phyloP scores from a whole-genome alignment of 495 filamentous ascomycete genomes.

The Thozetella sp. region DNA sequence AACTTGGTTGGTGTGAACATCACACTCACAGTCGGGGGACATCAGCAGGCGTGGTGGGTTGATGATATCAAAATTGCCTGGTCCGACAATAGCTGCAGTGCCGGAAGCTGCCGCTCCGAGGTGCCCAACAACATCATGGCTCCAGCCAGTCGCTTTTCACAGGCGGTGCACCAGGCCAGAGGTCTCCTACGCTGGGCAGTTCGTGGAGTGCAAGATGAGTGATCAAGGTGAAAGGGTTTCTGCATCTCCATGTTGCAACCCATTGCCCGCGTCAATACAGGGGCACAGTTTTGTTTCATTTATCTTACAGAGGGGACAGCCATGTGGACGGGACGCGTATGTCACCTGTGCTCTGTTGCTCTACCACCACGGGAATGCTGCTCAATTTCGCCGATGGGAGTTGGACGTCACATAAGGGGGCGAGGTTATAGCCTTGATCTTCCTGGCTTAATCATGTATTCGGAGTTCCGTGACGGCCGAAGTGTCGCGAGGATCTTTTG shows the following conservation, averaged over 20 bases:
- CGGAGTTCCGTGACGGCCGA: constrained; percentile 11
- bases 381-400: constrained; percentile 11
- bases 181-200: constrained; percentile 19
- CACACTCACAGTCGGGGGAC: constrained; percentile 21
- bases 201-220: constrained; percentile 6
- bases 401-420: constrained; percentile 19
- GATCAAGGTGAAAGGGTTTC: neutral
- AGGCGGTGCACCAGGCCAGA: constrained; percentile 3
- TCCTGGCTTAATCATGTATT: constrained; percentile 16
- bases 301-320: constrained; percentile 5
- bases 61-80: constrained; percentile 44
- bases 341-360: constrained; percentile 21
- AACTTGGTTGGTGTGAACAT: constrained; percentile 40
- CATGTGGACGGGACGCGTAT: constrained; percentile 19
- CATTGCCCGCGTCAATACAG: neutral
- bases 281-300: constrained; percentile 15
- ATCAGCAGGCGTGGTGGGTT: constrained; percentile 37
- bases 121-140: constrained; percentile 28
- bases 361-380: constrained; percentile 1
- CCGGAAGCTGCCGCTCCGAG: constrained; percentile 34
- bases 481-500: constrained; percentile 19
- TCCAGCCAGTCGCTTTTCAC: neutral
- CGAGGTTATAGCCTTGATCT: constrained; percentile 18
- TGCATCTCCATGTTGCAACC: neutral
- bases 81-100: constrained; percentile 38